phyloP scores from a whole-genome alignment of 352 stramenopile genomes.

The Globisporangium orthogonon region DNA sequence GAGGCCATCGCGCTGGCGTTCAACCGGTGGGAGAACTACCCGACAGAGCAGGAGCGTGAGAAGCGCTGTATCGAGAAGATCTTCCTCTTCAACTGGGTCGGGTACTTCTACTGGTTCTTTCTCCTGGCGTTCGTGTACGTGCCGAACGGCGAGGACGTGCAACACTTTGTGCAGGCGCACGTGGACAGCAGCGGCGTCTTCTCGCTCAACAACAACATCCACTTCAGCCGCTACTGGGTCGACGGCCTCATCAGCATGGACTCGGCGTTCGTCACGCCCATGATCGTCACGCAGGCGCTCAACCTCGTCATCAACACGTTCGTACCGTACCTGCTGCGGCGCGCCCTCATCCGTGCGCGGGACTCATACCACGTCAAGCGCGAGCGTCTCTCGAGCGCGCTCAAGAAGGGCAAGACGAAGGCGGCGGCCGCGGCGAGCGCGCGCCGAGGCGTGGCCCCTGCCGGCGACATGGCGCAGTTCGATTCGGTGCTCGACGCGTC shows the following conservation, averaged over 20 bases:
- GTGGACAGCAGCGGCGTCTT: constrained; percentile 32
- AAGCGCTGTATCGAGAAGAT: constrained; percentile 50
- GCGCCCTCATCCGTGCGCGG: constrained; percentile 33
- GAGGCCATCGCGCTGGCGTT: constrained; percentile 42
- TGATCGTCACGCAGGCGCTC: constrained; percentile 65
- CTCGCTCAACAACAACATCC: constrained; percentile 28
- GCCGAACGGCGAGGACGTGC: constrained; percentile 40
- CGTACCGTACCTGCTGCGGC: constrained; percentile 42
- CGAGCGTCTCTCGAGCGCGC: constrained; percentile 26
- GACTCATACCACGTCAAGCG: constrained; percentile 54
- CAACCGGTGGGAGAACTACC: constrained; percentile 63
- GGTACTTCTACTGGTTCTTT: constrained; percentile 74
- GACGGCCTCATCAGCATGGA: constrained; percentile 56
- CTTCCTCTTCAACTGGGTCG: constrained; percentile 69
- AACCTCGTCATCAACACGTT: constrained; percentile 69
- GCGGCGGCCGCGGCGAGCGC: neutral
- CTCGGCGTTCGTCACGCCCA: constrained; percentile 55
- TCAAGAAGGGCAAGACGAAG: constrained; percentile 17
- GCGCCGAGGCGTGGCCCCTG: neutral
- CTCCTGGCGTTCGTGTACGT: constrained; percentile 58
- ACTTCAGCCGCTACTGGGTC: constrained; percentile 57
- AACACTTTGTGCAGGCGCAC: constrained; percentile 31
- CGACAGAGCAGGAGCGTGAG: constrained; percentile 46
- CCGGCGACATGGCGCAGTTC: constrained; percentile 1
- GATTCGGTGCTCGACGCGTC: constrained; percentile 8